Evolutionary conservation across 106 monocot species (phyloP).

Genomic region (Allium cepa): DNA sequence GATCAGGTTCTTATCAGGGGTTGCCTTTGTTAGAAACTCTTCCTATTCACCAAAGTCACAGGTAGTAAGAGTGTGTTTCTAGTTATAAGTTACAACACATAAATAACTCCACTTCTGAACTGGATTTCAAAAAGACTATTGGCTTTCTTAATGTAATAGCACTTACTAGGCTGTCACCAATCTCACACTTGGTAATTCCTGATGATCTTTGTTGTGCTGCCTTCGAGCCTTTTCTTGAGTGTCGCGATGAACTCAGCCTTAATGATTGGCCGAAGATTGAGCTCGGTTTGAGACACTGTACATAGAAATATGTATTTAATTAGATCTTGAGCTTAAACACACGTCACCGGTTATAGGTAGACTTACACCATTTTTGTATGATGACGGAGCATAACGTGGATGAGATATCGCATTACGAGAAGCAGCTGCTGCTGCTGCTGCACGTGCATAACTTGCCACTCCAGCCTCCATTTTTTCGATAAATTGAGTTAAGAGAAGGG

Average conservation of each 20-base stretch:
- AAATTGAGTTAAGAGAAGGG: not conserved
- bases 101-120: too few species aligned
- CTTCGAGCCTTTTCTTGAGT: not conserved
- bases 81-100: too few species aligned
- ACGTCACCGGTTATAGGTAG: not conserved
- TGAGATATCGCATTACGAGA: slow-evolving; percentile 18
- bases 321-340: not conserved
- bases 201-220: slow-evolving; percentile 12
- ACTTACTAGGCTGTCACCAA: slow-evolving; percentile 62
- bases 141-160: not conserved
- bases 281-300: slow-evolving; percentile 36
- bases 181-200: slow-evolving; percentile 65
- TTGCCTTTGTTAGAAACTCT: slow-evolving; percentile 86
- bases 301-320: not conserved
- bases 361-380: slow-evolving; percentile 10
- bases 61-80: too few species aligned
- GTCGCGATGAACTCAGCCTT: slow-evolving; percentile 12
- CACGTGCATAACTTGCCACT: slow-evolving; percentile 56
- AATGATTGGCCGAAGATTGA: slow-evolving; percentile 67
- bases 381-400: slow-evolving; percentile 15
- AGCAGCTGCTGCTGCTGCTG: slow-evolving; percentile 7
- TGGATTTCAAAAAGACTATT: too few species aligned
- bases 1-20: slow-evolving; percentile 86
- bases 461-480: slow-evolving; percentile 52
- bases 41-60: slow-evolving; percentile 28